These are phyloP conservation scores for Thelephora aurantiotincta DNA, from an alignment of 768 basidiomycete species.

Conservation along the genomic window DNA sequence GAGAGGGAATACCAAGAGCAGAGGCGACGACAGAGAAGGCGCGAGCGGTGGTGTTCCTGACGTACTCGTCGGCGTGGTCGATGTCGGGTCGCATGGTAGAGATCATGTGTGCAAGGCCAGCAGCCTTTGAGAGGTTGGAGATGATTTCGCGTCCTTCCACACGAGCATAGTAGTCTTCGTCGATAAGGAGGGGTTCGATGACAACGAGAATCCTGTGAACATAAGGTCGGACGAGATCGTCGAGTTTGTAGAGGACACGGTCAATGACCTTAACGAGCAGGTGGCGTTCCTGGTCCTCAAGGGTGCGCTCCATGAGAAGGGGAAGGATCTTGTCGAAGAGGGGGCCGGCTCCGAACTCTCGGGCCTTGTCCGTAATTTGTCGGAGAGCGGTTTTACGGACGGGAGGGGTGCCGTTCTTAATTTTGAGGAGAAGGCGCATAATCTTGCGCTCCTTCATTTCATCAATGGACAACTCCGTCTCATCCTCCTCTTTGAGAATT, in stretches of 20 bases:
- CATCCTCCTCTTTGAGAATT: conserved; percentile 90
- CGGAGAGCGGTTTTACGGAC: conserved; percentile 95
- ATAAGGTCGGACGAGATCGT: conserved; percentile 96
- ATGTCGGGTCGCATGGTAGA: conserved; percentile 99
- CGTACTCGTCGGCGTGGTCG: conserved; percentile 98
- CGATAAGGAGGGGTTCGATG: conserved; percentile 96
- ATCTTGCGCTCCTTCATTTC: conserved; percentile 99
- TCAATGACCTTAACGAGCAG: conserved; percentile 98
- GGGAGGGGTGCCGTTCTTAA: conserved; percentile 98
- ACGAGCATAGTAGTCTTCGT: conserved; percentile 93
- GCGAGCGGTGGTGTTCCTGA: conserved; percentile 96
- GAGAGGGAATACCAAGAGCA: conserved; percentile 92
- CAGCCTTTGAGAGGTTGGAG: conserved; percentile 95
- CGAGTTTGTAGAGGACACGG: conserved; percentile 95
- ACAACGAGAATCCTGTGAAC: conserved; percentile 99
- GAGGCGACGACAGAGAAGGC: conserved; percentile 99
- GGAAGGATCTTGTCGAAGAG: conserved; percentile 98
- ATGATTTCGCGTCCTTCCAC: conserved; percentile 99
- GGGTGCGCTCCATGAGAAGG: conserved; percentile 91
- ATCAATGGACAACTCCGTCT: conserved; percentile 82
- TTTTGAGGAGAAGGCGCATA: conserved; percentile 94
- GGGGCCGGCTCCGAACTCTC: conserved; percentile 96
- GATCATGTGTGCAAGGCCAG: conserved; percentile 99
- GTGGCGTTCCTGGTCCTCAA: conserved; percentile 98
- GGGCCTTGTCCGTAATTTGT: conserved; percentile 98